phyloP scores from a whole-genome alignment of 768 basidiomycete genomes.

The Termitomyces sp. region DNA sequence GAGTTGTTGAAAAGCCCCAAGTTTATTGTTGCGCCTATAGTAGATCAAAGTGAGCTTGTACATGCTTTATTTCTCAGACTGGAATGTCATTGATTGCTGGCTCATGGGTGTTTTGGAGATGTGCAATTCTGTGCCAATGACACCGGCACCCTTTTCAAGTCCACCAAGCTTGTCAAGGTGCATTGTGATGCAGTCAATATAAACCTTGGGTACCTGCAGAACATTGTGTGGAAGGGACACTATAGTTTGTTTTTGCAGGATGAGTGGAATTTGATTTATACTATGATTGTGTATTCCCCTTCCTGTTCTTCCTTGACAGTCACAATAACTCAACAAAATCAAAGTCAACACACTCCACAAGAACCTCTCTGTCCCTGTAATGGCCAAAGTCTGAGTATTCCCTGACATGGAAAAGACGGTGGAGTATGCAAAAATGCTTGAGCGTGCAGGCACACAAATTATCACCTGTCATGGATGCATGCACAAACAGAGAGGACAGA shows the following conservation, averaged over 20 bases:
- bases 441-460: constrained; percentile 91
- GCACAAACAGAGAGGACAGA: constrained; percentile 87
- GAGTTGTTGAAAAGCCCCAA: constrained; percentile 80
- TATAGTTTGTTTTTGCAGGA: neutral
- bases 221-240: neutral
- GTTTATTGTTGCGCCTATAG: constrained; percentile 95
- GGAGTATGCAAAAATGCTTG: constrained; percentile 89
- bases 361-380: neutral
- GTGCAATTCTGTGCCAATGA: neutral
- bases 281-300: neutral
- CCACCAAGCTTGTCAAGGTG: no score
- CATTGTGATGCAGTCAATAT: neutral
- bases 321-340: no score
- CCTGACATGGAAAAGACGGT: neutral
- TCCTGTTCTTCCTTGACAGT: neutral
- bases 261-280: neutral
- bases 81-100: neutral
- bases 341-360: no score
- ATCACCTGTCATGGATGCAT: constrained; percentile 90
- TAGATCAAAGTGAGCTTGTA: constrained; percentile 95
- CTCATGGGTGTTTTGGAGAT: constrained; percentile 77
- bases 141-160: neutral
- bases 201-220: neutral
- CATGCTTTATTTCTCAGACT: constrained; percentile 22
- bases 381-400: neutral